Evolutionary conservation across 2,329 filamentous ascomycete genomes (phyloP).

Genomic region (Alternaria sp.): DNA sequence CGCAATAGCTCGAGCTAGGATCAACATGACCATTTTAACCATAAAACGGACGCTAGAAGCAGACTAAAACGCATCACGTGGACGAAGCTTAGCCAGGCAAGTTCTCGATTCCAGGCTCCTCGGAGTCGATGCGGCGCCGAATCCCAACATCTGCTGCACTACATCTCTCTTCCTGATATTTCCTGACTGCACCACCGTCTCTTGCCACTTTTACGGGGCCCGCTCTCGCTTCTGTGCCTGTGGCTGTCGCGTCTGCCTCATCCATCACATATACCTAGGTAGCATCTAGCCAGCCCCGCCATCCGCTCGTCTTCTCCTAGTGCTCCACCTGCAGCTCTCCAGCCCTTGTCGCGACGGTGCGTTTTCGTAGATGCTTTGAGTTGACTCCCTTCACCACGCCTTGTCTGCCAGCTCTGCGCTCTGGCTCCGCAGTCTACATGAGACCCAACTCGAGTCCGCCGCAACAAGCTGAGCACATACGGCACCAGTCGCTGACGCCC

Average conservation of each 20-base stretch:
- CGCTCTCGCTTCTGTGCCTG: constrained; percentile 13
- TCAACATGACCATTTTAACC: constrained; percentile 15
- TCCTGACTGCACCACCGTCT: constrained; percentile 14
- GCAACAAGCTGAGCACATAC: constrained; percentile 65
- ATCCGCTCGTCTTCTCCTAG: constrained; percentile 10
- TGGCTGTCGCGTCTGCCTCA: constrained; percentile 3
- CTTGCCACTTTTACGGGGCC: constrained; percentile 22
- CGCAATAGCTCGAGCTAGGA: constrained; percentile 14
- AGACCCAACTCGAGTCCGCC: constrained; percentile 60
- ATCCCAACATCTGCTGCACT: constrained; percentile 28
- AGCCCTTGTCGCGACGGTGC: constrained; percentile 24
- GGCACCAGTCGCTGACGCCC: constrained; percentile 70
- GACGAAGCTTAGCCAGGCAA: constrained; percentile 5
- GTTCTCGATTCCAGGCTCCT: constrained; percentile 10
- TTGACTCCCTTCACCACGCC: constrained; percentile 16
- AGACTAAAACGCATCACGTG: constrained; percentile 10
- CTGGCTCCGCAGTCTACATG: constrained; percentile 55
- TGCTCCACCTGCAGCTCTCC: constrained; percentile 9
- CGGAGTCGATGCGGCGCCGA: constrained; percentile 10
- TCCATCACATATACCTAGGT: constrained; percentile 5
- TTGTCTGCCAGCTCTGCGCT: constrained; percentile 23
- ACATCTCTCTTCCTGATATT: constrained; percentile 7
- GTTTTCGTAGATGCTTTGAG: constrained; percentile 26
- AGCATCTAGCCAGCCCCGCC: constrained; percentile 24
- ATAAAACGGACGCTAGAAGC: constrained; percentile 4